Conservation (phyloP, 345 rosid genomes). For the Bruguiera gymnorhiza region DNA sequence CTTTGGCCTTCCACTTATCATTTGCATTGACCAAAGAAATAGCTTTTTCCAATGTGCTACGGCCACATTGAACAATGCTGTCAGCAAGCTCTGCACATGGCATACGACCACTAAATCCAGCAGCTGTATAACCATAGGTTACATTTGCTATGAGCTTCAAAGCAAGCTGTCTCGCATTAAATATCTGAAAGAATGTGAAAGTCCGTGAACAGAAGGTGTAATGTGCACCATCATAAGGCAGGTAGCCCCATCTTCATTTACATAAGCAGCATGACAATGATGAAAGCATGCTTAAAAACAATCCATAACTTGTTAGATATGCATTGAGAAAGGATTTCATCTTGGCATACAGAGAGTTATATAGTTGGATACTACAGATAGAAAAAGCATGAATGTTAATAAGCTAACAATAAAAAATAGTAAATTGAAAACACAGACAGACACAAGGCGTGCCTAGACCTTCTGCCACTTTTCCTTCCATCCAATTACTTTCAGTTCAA, state of each 20-base stretch:
- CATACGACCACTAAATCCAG: constrained; percentile 99
- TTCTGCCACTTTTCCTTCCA: too few relatives aligned
- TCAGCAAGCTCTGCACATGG: constrained; percentile 99
- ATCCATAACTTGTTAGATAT: neutral
- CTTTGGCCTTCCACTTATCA: constrained; percentile 78
- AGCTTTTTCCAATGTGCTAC: constrained; percentile 87
- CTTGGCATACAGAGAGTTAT: neutral
- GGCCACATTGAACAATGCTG: constrained; percentile 98
- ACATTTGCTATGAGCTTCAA: constrained; percentile 96
- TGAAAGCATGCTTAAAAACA: neutral
- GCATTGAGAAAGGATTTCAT: neutral
- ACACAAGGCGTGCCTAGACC: neutral
- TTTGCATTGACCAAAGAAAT: constrained; percentile 70
- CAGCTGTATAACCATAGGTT: constrained; percentile 97
- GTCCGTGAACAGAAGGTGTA: constrained; percentile 10
- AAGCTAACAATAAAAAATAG: neutral
- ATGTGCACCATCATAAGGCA: neutral
- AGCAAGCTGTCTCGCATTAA: constrained; percentile 97
- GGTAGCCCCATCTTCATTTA: neutral
- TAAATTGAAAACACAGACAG: neutral
- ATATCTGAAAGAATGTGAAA: constrained; percentile 59
- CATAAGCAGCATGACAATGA: neutral
- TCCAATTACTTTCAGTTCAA: too few relatives aligned
- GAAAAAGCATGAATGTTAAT: neutral
- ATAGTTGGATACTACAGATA: neutral